Conservation (phyloP, 768 basidiomycete genomes). For the Lyophyllum shimeji region DNA sequence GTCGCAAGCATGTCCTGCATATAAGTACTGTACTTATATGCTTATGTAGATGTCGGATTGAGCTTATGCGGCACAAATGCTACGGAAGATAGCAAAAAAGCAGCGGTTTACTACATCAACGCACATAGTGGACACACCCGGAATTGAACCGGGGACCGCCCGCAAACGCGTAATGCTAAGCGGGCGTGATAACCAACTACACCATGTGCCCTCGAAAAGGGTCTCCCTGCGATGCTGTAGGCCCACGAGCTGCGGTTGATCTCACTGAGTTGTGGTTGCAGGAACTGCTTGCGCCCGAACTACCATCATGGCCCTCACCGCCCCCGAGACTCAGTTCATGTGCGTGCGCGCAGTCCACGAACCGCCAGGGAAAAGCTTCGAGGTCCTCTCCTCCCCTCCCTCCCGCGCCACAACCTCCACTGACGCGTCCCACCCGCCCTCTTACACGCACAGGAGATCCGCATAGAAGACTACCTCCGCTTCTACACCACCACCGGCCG, state of each 20-base stretch:
- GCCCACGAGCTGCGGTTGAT: not conserved
- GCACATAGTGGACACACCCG: conserved; percentile 10
- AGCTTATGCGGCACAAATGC: no score
- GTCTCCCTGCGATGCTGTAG: not conserved
- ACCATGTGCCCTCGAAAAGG: conserved; percentile 5
- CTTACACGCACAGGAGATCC: conserved; percentile 45
- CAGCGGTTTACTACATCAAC: no score
- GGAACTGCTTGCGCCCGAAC: not conserved
- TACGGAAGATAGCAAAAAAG: no score
- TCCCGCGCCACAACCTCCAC: not conserved
- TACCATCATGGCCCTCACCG: not conserved
- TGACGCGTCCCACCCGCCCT: not conserved
- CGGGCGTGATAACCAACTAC: conserved; percentile 13
- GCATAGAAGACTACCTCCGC: conserved; percentile 52
- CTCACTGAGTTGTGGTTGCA: no score
- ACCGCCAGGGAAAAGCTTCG: conserved; percentile 26
- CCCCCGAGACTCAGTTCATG: conserved; percentile 21
- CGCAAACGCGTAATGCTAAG: conserved; percentile 4
- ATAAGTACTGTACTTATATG: no score
- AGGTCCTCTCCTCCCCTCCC: conserved; percentile 18
- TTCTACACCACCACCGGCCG: conserved; percentile 46
- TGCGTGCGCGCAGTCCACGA: conserved; percentile 22
- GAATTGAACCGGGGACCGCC: conserved; percentile 9
- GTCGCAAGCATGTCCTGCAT: no score
- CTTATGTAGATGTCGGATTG: no score